Evolutionary conservation across 225 moss, liverwort and hornwort genomes (phyloP), one percentile per base, ranked within the genome.

Genomic region (Lunularia cruciata): DNA sequence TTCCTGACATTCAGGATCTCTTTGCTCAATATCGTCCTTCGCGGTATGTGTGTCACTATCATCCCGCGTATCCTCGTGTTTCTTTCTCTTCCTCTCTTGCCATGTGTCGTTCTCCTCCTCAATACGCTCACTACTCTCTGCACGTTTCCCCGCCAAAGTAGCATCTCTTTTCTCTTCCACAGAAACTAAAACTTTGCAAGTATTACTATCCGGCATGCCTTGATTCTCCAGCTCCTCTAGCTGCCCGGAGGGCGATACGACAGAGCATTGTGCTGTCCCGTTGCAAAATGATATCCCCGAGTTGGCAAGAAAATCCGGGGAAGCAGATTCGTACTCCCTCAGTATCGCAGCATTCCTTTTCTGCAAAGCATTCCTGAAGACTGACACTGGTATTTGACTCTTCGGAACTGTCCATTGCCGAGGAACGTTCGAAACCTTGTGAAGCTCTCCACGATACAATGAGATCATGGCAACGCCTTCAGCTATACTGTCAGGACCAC

Each of bases 321-420:
- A 80, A 73, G 56, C 79, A 81, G 60, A 72, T 85, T 70, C 83
- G 74, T 57, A 77, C 68, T 27, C 64, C 65, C 61, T 86, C 15
- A 78, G 85, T 57, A 88, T 33, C 20, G 94, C 94, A 27, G 81
- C 87, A 81, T 84, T 73, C 34, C 91, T 86, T 68, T 91, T 95
- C 38, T 73, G 79, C 77, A 82, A 49, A 4, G 90, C 92, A 55
- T 83, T 85, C 72, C 78, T 71, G 63, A 95, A 95, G 13, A 84
- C 95, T 28, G 88, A 85, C 6, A 95, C 38, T 22, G 90, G 67
- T 33, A 95, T 88, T 57, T 57, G 73, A 65, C 88, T 88, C 63
- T 95, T 87, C 0, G 95, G 95, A 47, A 92, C 77, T 23, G 78
- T 84, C 95, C 92, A 95, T 69, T 95, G 89, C 20, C 95, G 95